Evolutionary conservation across 768 basidiomycete species (phyloP), one percentile per base, ranked within the genome.

Genomic region (Lactarius vividus): DNA sequence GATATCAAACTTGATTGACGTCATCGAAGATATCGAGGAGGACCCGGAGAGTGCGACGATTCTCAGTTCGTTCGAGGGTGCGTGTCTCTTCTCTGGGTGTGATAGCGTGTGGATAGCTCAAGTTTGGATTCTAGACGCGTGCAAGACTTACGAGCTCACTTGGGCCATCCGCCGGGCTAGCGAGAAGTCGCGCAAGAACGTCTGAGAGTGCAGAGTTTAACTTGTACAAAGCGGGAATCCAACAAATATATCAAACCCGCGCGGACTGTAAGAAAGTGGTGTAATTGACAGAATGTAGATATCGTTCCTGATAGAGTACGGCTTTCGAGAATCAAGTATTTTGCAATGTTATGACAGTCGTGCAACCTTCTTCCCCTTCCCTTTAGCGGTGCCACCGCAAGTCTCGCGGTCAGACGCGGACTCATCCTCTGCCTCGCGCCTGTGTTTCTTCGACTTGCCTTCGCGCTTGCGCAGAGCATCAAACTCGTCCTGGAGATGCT

Each of bases 111-210:
- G 13, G 26, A 39, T 33, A 54, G 15, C 49, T 37, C 20, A 55
- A 2, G 28, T 26, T 26, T 42, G 13, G 35, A 5, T 44, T 44
- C 35, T 66, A 92, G 91, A 94, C 77, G 94, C 94, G 52, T 89
- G 88, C 71, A 87, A 84, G 77, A 90, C 94, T 8, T 96, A 96
- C 71, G 88, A 96, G 75, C 81, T 96, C 67, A 96, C 94, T 28
- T 96, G 94, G 94, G 92, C 94, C 33, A 96, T 96, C 74, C 88
- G 94, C 57, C 80, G 84, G 68, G 88, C 92, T 37, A 85, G 85
- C 70, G 91, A 94, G 74, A 82, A 81, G 58, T 86, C 86, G 66
- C 85, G 85, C 66, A 72, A 76, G 66, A 35, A 58, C 56, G 56
- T 58, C 53, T 57, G 33, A 57, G 46, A 62, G 44, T 8, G 11